A percentile compares a stretch with the other conserved stretches of the same genome.
phyloP scores from a whole-genome alignment of 768 basidiomycete species.

The Russula vinacea region DNA sequence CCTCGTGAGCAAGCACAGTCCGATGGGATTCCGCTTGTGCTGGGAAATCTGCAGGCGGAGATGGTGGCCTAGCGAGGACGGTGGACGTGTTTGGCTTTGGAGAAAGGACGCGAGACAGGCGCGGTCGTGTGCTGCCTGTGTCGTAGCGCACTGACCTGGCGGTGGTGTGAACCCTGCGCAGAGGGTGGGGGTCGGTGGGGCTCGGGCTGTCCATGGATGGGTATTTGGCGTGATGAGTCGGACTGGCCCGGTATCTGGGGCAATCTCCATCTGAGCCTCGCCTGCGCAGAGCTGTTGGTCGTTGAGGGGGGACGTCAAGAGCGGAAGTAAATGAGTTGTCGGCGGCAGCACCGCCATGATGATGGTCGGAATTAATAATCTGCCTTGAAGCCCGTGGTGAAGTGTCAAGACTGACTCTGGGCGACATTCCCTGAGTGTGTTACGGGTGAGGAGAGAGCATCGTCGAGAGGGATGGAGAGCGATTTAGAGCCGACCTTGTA shows the following conservation, averaged over 20 bases:
- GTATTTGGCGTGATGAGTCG: slow-evolving; percentile 30
- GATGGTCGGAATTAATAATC: slow-evolving; percentile 6
- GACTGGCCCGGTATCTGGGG: slow-evolving; percentile 20
- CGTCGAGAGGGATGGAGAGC: slow-evolving; percentile 5
- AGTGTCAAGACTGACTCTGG: slow-evolving; percentile 19
- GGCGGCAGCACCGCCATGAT: neutral
- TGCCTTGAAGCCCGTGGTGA: slow-evolving; percentile 2
- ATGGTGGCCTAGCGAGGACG: neutral
- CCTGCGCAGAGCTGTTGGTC: slow-evolving; percentile 25
- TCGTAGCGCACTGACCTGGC: slow-evolving; percentile 18
- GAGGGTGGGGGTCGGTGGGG: slow-evolving; percentile 24
- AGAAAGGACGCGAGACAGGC: slow-evolving; percentile 23
- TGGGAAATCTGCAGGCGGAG: neutral
- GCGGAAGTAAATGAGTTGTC: slow-evolving; percentile 29
- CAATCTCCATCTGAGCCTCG: slow-evolving; percentile 36
- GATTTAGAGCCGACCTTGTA: neutral
- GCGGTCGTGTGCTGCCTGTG: slow-evolving; percentile 23
- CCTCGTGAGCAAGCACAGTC: slow-evolving; percentile 60
- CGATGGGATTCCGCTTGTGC: slow-evolving; percentile 8
- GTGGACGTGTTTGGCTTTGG: slow-evolving; percentile 15
- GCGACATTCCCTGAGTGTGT: slow-evolving; percentile 19
- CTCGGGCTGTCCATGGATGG: slow-evolving; percentile 31
- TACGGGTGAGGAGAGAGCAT: slow-evolving; percentile 15
- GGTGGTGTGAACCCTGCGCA: slow-evolving; percentile 25
- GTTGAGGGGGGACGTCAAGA: slow-evolving; percentile 7